Conservation (phyloP, 1,139 yeast species). For the Zygoascus hellenicus region DNA sequence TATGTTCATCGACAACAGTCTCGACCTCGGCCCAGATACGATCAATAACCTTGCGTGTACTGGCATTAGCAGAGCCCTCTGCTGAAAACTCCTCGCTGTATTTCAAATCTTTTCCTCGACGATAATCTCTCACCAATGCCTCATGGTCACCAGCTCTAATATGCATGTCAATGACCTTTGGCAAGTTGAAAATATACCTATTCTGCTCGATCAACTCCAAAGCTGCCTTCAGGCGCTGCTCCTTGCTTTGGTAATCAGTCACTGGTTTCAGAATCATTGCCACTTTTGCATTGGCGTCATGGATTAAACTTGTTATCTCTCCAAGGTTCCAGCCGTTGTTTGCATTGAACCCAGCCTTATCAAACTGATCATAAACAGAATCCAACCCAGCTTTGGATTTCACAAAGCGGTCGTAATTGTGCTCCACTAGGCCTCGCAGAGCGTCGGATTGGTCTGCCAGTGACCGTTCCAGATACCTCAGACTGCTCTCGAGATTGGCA, state of each 20-base stretch:
- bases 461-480: constrained; percentile 53
- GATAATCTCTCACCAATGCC: constrained; percentile 62
- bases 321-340: constrained; percentile 35
- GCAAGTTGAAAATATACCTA: constrained; percentile 64
- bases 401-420: constrained; percentile 70
- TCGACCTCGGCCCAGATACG: constrained; percentile 67
- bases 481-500: constrained; percentile 51
- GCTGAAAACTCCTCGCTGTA: constrained; percentile 21
- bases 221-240: constrained; percentile 53
- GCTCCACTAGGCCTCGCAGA: constrained; percentile 60
- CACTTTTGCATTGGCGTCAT: constrained; percentile 41
- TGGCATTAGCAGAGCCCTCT: constrained; percentile 26
- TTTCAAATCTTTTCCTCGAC: constrained; percentile 45
- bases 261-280: constrained; percentile 72
- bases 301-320: constrained; percentile 28
- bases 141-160: constrained; percentile 63
- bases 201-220: constrained; percentile 59
- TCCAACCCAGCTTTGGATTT: constrained; percentile 66
- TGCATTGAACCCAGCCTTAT: constrained; percentile 36
- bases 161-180: constrained; percentile 50
- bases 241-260: constrained; percentile 55
- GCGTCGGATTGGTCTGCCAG: constrained; percentile 63
- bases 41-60: constrained; percentile 36
- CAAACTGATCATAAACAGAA: constrained; percentile 49
- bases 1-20: constrained; percentile 56